These are phyloP conservation scores for Botrytis tulipae DNA, from an alignment of 2,329 filamentous ascomycete genomes.

Conservation along the genomic window DNA sequence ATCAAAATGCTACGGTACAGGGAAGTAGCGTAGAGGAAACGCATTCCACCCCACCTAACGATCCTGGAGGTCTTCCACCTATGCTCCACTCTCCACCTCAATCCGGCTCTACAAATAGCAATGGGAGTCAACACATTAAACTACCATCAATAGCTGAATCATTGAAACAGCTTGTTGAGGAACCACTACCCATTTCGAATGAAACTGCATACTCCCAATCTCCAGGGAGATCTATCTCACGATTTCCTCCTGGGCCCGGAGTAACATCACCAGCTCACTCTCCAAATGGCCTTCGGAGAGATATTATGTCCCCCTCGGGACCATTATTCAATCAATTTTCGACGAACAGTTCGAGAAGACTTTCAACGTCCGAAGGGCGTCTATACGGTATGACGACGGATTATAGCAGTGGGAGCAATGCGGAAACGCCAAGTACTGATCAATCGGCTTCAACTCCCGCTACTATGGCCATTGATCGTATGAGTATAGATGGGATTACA, in stretches of 20 bases:
- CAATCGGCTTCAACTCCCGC: constrained; percentile 46
- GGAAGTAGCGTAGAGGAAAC: background rate
- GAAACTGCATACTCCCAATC: constrained; percentile 34
- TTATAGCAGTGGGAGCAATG: constrained; percentile 38
- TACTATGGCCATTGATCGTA: constrained; percentile 48
- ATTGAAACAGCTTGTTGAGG: constrained; percentile 33
- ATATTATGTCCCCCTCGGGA: constrained; percentile 41
- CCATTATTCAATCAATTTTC: constrained; percentile 23
- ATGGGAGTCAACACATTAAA: constrained; percentile 31
- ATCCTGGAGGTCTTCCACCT: constrained; percentile 33
- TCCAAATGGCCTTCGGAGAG: constrained; percentile 43
- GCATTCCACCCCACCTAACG: constrained; percentile 25
- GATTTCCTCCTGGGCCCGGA: constrained; percentile 29
- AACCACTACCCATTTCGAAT: constrained; percentile 24
- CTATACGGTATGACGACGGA: constrained; percentile 32
- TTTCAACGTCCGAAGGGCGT: constrained; percentile 32
- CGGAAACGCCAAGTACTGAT: constrained; percentile 49
- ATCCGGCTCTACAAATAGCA: constrained; percentile 32
- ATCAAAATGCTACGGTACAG: background rate
- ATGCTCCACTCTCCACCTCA: constrained; percentile 33
- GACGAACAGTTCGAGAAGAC: constrained; percentile 28
- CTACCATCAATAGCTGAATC: constrained; percentile 37
- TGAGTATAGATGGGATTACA: constrained; percentile 59
- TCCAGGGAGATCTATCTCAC: constrained; percentile 29
- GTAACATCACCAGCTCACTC: constrained; percentile 37